Percentiles rank a stretch among this genome's conserved stretches.
These are phyloP conservation scores for Spirogloea muscicola DNA, from an alignment of 139 green algal species.

Conservation along the genomic window DNA sequence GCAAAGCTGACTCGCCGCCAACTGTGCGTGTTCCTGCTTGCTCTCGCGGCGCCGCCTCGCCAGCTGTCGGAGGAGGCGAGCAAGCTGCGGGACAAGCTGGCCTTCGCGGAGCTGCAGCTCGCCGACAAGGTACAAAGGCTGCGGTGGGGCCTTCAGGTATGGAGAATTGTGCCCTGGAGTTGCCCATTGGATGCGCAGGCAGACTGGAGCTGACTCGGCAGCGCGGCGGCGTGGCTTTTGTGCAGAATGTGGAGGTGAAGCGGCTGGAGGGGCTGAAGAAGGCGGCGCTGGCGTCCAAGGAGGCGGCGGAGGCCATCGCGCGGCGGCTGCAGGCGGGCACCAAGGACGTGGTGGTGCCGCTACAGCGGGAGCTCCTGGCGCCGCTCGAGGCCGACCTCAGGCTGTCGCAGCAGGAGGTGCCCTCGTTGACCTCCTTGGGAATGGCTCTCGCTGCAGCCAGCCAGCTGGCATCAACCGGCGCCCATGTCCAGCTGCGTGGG, in stretches of 20 bases:
- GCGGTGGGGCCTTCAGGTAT: no score
- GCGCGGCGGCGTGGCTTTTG: no score
- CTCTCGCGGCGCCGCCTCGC: no score
- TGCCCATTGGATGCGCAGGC: no score
- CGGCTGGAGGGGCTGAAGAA: no score
- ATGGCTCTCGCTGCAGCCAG: no score
- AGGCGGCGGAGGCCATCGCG: constrained; percentile 25
- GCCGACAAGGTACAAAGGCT: constrained; percentile 23
- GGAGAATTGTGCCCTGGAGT: background rate
- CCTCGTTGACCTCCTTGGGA: no score
- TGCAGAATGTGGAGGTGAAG: constrained; percentile 33
- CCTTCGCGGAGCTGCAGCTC: constrained; percentile 9
- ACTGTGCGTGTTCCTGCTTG: no score
- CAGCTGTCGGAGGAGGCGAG: constrained; percentile 19
- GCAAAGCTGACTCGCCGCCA: background rate
- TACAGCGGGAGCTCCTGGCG: constrained; percentile 10
- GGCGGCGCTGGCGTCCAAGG: constrained; percentile 15
- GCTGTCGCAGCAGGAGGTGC: constrained; percentile 32
- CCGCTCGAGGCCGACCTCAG: constrained; percentile 28
- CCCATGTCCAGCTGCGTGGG: no score
- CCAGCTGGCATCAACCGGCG: no score
- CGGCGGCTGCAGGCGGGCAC: constrained; percentile 14
- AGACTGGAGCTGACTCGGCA: no score
- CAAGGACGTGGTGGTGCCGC: constrained; percentile 14
- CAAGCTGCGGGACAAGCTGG: constrained; percentile 10